Evolutionary conservation across 2,329 filamentous ascomycete genomes (phyloP), one percentile per base, ranked within the genome.

Genomic region (Pseudogymnoascus sp.): DNA sequence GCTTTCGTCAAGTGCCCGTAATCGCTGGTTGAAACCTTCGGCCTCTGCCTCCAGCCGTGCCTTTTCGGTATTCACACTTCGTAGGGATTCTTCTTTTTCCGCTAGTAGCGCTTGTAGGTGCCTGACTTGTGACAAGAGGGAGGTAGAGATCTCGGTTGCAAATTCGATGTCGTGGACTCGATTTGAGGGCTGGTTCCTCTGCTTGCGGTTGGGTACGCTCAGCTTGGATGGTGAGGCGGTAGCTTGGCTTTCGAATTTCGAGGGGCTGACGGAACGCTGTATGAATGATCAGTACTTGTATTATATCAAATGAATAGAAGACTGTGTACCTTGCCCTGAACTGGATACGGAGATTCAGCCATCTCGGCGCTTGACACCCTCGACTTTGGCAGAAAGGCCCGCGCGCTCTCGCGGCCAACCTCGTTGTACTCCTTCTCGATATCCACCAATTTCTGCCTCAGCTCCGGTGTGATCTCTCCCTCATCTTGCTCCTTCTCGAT

Each of bases 121-220:
- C 65, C 94, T 88, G 59, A 99, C 89, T 76, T 97, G 94, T n/a
- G 89, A 87, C 60, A 99, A 87, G 60, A 99, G 80, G 1, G 92
- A 96, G 5, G 91, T 96, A 71, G 92, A 97, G 70, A 99, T 97
- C 72, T 99, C 93, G 59, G 94, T 92, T n/a, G 93, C 94, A 71
- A 99, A 96, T 69, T 97, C 92, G 71, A 99, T 96, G 71, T 99
- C 94, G 72, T 97, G 92, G 10, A 96, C 87, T 60, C 92, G 87
- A 72, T 87, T 94, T 8, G 88, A 84, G 1, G 90, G 89, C 72
- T 97, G 93, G 69, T 97, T 97, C 62, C 94, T 85, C 72, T 94
- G 84, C 73, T 92, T 94, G 67, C 93, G 85, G 68, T 90, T 93
- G 1, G 92, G 92, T 7, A 94, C 89, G 69, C 82, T 89, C 65